Evolutionary conservation across 2,329 filamentous ascomycete genomes (phyloP).

Genomic region (Ophiostoma australiae): DNA sequence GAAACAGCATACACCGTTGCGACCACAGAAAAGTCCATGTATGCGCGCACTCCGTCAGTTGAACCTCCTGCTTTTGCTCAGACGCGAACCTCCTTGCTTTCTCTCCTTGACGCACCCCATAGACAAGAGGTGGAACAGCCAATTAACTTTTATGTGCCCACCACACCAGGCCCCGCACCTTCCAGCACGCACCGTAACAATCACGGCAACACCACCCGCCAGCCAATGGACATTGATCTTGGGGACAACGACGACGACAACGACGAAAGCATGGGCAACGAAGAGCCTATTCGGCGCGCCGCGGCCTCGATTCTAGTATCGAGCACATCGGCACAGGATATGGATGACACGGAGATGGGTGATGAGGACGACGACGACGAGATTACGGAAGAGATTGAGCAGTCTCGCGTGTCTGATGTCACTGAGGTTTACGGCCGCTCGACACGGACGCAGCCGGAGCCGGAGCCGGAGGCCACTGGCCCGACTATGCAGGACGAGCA

Average conservation of each 20-base stretch:
- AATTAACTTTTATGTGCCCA: conserved; percentile 39
- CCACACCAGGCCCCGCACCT: conserved; percentile 29
- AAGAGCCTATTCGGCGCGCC: neutral
- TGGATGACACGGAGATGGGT: conserved; percentile 17
- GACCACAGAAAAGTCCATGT: conserved; percentile 37
- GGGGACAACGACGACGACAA: conserved; percentile 1
- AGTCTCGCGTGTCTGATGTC: conserved; percentile 14
- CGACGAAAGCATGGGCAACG: conserved; percentile 1
- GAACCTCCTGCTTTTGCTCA: conserved; percentile 57
- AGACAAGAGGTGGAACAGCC: conserved; percentile 36
- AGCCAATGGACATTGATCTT: conserved; percentile 10
- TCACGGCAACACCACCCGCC: neutral
- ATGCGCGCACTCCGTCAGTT: conserved; percentile 60
- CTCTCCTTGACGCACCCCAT: conserved; percentile 55
- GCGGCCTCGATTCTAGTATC: conserved; percentile 19
- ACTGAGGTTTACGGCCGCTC: conserved; percentile 11
- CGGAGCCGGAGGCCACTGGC: neutral
- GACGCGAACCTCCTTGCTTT: conserved; percentile 55
- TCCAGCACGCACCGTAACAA: neutral
- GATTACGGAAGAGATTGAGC: conserved; percentile 11
- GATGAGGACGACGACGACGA: conserved; percentile 16
- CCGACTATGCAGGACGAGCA: neutral
- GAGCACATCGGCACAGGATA: conserved; percentile 14
- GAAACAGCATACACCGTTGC: conserved; percentile 19
- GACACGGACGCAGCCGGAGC: neutral